Evolutionary conservation across 2,329 filamentous ascomycete genomes (phyloP).

Genomic region (Cladosporium velox): DNA sequence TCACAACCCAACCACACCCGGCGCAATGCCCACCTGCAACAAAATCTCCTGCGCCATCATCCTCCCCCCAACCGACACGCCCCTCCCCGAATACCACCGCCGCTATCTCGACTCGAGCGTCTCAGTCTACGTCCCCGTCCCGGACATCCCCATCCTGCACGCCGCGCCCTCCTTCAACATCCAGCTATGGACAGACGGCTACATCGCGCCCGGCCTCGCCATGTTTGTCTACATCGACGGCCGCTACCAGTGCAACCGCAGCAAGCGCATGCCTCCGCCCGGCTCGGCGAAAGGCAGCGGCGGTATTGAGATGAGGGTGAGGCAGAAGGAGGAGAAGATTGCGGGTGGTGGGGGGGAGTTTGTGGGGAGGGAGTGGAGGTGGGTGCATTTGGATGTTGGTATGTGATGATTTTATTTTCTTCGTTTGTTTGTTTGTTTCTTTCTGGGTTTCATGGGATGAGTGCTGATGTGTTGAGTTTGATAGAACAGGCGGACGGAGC

Average conservation of each 20-base stretch:
- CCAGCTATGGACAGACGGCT: constrained; percentile 51
- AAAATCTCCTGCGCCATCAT: constrained; percentile 56
- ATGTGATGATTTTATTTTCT: constrained; percentile 23
- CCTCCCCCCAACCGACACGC: constrained; percentile 45
- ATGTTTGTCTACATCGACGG: constrained; percentile 61
- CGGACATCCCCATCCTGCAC: constrained; percentile 38
- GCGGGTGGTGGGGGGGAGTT: constrained; percentile 45
- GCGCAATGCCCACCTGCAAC: constrained; percentile 56
- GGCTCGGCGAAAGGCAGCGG: neutral
- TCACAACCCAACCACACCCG: neutral
- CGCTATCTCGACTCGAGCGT: constrained; percentile 55
- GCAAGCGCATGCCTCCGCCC: constrained; percentile 39
- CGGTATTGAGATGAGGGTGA: constrained; percentile 43
- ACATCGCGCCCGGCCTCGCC: constrained; percentile 56
- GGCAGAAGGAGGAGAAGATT: constrained; percentile 56
- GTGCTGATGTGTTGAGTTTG: neutral
- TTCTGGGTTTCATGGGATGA: neutral
- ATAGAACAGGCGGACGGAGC: constrained; percentile 43
- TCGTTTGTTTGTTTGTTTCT: neutral
- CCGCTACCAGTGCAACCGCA: constrained; percentile 59
- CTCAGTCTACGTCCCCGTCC: constrained; percentile 55
- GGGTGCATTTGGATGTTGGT: constrained; percentile 54
- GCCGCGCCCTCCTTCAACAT: constrained; percentile 45
- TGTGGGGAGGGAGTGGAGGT: constrained; percentile 56
- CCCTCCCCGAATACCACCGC: constrained; percentile 53